Evolutionary conservation across 805 yeast genomes (phyloP).

Genomic region (Starmerella sp.): DNA sequence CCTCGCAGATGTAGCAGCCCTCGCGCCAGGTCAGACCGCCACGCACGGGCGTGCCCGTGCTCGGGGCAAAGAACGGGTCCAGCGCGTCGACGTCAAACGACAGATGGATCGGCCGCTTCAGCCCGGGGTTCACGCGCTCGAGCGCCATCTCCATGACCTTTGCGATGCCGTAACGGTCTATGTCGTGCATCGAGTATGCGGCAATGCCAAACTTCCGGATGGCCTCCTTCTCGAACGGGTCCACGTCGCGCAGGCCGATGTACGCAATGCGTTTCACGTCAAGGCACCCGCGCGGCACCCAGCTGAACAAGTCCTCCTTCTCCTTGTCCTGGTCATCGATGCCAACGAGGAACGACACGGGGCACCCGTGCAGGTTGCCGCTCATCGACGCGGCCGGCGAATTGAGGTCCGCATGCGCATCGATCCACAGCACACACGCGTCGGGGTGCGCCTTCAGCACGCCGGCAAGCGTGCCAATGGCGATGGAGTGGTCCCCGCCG

Average conservation of each 20-base stretch:
- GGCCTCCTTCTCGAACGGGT: constrained; percentile 68
- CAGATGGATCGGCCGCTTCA: constrained; percentile 67
- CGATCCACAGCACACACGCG: constrained; percentile 88
- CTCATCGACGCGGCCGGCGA: constrained; percentile 71
- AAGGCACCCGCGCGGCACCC: constrained; percentile 61
- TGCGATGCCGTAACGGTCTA: constrained; percentile 87
- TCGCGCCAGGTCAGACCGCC: constrained; percentile 93
- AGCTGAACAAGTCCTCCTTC: constrained; percentile 59
- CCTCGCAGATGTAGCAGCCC: constrained; percentile 85
- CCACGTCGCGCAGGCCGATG: constrained; percentile 91
- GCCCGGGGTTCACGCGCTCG: constrained; percentile 60
- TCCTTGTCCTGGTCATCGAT: constrained; percentile 51
- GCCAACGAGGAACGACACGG: constrained; percentile 83
- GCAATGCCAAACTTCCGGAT: constrained; percentile 60
- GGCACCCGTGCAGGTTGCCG: constrained; percentile 95
- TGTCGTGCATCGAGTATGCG: constrained; percentile 91
- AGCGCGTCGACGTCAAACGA: constrained; percentile 95
- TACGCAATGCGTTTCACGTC: constrained; percentile 67
- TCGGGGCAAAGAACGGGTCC: constrained; percentile 88
- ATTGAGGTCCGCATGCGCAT: constrained; percentile 96
- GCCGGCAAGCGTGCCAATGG: constrained; percentile 84
- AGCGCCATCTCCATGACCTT: constrained; percentile 87
- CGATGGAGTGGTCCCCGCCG: constrained; percentile 97
- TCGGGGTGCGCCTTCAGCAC: constrained; percentile 70
- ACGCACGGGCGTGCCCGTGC: constrained; percentile 95